A percentile compares a stretch with the other conserved stretches of the same genome.
Conservation (phyloP, 192 early-diverging fungal species). For the Coemansia sp. region DNA sequence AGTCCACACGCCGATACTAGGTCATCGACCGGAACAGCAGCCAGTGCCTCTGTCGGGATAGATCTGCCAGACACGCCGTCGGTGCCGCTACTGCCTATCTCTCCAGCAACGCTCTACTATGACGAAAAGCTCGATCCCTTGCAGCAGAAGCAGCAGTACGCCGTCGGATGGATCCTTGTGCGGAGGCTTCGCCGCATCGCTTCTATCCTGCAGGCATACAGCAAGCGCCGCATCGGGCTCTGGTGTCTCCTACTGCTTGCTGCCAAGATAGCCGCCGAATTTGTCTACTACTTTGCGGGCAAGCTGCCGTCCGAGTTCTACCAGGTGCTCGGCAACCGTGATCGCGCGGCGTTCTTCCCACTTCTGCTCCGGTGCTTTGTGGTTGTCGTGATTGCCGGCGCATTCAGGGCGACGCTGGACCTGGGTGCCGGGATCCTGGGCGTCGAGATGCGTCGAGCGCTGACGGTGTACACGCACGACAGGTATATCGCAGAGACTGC, state of each 20-base stretch:
- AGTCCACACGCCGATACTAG: too few species aligned
- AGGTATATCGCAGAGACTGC: constrained; percentile 59
- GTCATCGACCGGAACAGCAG: background rate
- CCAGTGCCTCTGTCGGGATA: background rate
- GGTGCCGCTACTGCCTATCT: background rate
- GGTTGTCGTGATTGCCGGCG: constrained; percentile 59
- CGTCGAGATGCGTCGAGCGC: constrained; percentile 57
- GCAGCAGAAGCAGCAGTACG: constrained; percentile 23
- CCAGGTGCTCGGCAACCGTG: constrained; percentile 63
- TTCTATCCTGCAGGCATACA: constrained; percentile 13
- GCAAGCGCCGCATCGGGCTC: constrained; percentile 17
- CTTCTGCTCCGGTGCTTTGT: constrained; percentile 56
- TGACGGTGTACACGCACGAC: constrained; percentile 63
- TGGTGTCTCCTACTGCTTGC: constrained; percentile 23
- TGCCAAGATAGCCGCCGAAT: constrained; percentile 32
- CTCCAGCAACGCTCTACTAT: background rate
- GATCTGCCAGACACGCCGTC: background rate
- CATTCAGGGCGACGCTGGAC: constrained; percentile 59
- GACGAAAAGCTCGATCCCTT: constrained; percentile 7
- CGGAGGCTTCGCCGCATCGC: constrained; percentile 24
- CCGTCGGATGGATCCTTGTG: constrained; percentile 27
- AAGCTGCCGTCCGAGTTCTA: constrained; percentile 72
- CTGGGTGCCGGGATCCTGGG: constrained; percentile 63
- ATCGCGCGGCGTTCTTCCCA: constrained; percentile 58
- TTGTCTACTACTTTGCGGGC: constrained; percentile 67